Conservation (phyloP, 129 eudicot genomes). For the Arctium lappa region DNA sequence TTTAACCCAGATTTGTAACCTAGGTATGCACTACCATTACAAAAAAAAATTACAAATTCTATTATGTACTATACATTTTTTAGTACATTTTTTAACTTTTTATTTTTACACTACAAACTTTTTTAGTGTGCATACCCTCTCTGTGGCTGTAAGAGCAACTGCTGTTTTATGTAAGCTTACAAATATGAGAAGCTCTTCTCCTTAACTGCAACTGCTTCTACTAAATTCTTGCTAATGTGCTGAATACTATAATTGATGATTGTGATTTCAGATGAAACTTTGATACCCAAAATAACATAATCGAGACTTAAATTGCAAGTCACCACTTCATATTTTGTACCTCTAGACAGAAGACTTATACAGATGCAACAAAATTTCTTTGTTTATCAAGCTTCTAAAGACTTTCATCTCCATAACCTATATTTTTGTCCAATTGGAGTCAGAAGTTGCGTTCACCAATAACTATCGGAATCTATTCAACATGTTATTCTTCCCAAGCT, state of each 20-base stretch:
- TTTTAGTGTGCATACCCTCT: neutral
- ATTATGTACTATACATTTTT: neutral
- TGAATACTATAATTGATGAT: neutral
- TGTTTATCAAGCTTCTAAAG: constrained; percentile 2
- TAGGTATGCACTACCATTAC: neutral
- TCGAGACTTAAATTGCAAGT: neutral
- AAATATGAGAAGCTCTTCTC: neutral
- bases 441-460: neutral
- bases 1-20: neutral
- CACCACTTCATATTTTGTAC: neutral
- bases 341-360: neutral
- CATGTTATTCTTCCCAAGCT: neutral
- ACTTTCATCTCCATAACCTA: neutral
- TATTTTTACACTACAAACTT: neutral
- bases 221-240: neutral
- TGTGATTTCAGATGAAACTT: neutral
- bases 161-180: neutral
- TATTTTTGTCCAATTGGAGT: neutral
- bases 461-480: neutral
- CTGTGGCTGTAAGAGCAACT: neutral
- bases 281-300: neutral
- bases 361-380: neutral
- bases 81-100: neutral
- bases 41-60: neutral
- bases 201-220: neutral